Evolutionary conservation across 331 rosid genomes (phyloP).

Genomic region (Erythrophleum ivorense): DNA sequence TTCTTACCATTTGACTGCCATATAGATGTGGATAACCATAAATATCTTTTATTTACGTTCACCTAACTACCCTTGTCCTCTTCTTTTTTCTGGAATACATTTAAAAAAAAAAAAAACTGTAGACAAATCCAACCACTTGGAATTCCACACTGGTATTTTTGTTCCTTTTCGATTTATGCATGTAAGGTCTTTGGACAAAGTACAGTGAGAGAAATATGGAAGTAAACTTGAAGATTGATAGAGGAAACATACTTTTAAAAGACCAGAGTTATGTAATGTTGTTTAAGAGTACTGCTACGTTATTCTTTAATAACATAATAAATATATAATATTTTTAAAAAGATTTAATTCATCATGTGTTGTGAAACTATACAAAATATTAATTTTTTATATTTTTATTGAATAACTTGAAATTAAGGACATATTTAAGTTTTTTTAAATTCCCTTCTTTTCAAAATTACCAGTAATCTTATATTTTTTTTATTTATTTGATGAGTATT

Average conservation of each 20-base stretch:
- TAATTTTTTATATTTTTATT: too few species aligned
- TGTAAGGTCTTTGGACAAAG: not conserved
- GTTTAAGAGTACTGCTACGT: too few species aligned
- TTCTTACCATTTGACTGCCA: conserved; percentile 9
- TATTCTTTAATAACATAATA: too few species aligned
- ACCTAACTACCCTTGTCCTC: not conserved
- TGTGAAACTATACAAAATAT: too few species aligned
- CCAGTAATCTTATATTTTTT: not conserved
- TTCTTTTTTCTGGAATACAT: not conserved
- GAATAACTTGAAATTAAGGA: too few species aligned
- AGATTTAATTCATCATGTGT: too few species aligned
- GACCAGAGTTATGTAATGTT: too few species aligned
- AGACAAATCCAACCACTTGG: not conserved
- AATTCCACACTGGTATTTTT: not conserved
- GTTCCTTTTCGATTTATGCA: not conserved
- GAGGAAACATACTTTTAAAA: too few species aligned
- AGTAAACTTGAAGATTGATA: not conserved
- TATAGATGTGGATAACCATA: not conserved
- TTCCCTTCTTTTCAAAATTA: not conserved
- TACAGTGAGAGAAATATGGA: not conserved
- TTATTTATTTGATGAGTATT: too few species aligned
- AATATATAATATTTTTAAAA: too few species aligned
- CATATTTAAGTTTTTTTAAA: too few species aligned
- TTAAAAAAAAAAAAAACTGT: not conserved
- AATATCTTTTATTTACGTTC: not conserved